A percentile compares a stretch with the other conserved stretches of the same genome.
Conservation (phyloP, 2,329 filamentous ascomycete species). For the Ceratocystis cubensis region DNA sequence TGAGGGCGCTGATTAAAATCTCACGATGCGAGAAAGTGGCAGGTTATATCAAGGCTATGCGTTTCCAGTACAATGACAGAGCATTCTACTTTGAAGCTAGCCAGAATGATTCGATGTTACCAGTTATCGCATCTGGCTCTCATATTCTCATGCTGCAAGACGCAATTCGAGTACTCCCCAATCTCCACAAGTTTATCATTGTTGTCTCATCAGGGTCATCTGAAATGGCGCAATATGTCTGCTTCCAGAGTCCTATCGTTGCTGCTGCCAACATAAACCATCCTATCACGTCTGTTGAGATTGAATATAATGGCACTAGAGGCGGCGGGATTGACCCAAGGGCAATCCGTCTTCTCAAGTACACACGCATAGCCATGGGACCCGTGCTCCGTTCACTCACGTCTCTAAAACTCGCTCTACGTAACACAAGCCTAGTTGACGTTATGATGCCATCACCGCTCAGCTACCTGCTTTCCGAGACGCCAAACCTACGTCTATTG, state of each 20-base stretch:
- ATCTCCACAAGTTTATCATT: not conserved
- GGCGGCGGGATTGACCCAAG: not conserved
- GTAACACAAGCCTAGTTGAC: not conserved
- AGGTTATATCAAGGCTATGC: not conserved
- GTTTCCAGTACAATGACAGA: not conserved
- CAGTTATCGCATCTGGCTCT: not conserved
- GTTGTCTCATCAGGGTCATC: not conserved
- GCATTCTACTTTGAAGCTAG: not conserved
- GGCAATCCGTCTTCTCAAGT: not conserved
- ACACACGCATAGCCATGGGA: not conserved
- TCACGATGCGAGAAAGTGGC: not conserved
- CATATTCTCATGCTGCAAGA: not conserved
- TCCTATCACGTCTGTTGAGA: not conserved
- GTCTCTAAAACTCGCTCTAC: not conserved
- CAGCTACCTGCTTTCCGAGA: constrained; percentile 5
- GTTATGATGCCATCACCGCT: not conserved
- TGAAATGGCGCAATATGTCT: not conserved
- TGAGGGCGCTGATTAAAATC: not conserved
- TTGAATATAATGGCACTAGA: not conserved
- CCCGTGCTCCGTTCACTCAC: not conserved
- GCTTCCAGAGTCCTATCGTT: constrained; percentile 2
- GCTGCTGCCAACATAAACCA: not conserved
- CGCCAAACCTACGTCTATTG: not conserved
- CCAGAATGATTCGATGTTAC: not conserved
- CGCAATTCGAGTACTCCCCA: not conserved